A percentile compares a stretch with the other conserved stretches of the same genome.
Conservation (phyloP, 2,329 filamentous ascomycete species). For the Trichoderma koningiopsis region DNA sequence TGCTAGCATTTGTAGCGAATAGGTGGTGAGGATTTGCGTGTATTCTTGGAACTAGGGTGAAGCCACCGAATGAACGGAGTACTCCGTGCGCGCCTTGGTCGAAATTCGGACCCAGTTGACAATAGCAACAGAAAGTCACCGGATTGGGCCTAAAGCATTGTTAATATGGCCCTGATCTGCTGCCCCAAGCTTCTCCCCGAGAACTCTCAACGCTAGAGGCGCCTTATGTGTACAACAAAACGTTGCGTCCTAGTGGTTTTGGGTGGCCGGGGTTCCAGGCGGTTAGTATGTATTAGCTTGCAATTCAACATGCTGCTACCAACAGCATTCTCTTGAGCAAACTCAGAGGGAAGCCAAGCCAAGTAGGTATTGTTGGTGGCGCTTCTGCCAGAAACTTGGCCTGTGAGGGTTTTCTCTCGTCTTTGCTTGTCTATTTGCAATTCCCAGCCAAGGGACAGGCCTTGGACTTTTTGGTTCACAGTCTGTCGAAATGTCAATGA, state of each 20-base stretch:
- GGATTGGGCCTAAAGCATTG: constrained; percentile 23
- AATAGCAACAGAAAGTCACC: constrained; percentile 24
- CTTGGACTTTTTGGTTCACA: not conserved
- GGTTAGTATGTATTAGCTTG: not conserved
- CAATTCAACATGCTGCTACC: not conserved
- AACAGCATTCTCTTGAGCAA: not conserved
- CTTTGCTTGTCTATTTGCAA: not conserved
- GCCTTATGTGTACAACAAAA: constrained; percentile 12
- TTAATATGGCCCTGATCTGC: constrained; percentile 15
- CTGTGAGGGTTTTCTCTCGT: not conserved
- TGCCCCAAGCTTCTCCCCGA: constrained; percentile 19
- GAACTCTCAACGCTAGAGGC: constrained; percentile 1
- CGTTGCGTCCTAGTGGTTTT: not conserved
- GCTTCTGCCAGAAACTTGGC: not conserved
- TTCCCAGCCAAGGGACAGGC: not conserved
- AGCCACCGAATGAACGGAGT: constrained; percentile 13
- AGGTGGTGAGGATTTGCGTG: constrained; percentile 14
- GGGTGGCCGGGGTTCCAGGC: not conserved
- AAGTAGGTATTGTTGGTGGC: constrained; percentile 10
- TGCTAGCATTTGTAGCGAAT: constrained; percentile 3
- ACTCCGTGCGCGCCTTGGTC: constrained; percentile 8
- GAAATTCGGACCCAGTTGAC: constrained; percentile 22
- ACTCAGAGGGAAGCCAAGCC: not conserved
- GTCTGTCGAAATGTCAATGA: not conserved
- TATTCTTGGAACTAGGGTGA: not conserved